Evolutionary conservation across 2,329 filamentous ascomycete species (phyloP), one percentile per base, ranked within the genome.

Genomic region (Colletotrichum tamarilloi): DNA sequence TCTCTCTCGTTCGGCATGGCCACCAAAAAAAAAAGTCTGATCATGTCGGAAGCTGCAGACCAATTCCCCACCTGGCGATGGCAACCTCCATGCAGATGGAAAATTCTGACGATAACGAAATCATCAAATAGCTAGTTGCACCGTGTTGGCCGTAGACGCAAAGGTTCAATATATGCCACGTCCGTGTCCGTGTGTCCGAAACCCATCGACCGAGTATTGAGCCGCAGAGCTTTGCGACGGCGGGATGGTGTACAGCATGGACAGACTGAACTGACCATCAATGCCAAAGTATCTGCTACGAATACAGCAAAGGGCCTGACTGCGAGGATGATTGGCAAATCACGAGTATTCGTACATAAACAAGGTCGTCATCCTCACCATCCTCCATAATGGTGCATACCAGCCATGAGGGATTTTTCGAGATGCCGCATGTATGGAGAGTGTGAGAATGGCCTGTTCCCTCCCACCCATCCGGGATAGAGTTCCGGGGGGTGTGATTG

Each of bases 331-430:
- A 62, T 53, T 62, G 53, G 62, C 38, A 9, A 56, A 22, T 19
- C 59, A 7, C 46, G 38, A 49, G 38, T 57, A 11, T 35, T 35
- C 32, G 32, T 35, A 35, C 32, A 35, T 35, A 26, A n/a, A 42
- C 26, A 35, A 63, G 35, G 9, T 59, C 60, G 49, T 65, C 67
- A 64, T 70, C 46, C 60, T 62, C 49, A 60, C 66, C 60, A 42
- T 46, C 38, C 46, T 24, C 49, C 63, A 71, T 62, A 56, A 71
- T 52, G 52, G 64, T 35, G 69, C 64, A 68, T 46, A 14, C 24
- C 62, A 30, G 52, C 52, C 62, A 14, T 69, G 69, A 72, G 69
- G 71, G 55, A 70, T 73, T 73, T 73, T 62, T 64, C 26, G 30
- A 24, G 59, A 56, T 60, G 66, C 60, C 56, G 59, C 58, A 30